Conservation (phyloP, 345 rosid genomes). For the Salix purpurea region DNA sequence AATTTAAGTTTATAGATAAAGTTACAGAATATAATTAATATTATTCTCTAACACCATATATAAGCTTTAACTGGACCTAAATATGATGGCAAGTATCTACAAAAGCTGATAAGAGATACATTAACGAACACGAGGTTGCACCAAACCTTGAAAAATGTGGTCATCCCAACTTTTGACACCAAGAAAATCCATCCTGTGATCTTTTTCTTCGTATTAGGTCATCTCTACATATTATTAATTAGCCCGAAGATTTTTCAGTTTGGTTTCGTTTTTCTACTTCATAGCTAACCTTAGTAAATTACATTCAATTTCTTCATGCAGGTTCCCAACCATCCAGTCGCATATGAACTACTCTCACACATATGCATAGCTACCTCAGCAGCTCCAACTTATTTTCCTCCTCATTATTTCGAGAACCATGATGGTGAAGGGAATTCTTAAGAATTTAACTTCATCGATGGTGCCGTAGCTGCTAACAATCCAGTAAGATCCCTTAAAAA, state of each 20-base stretch:
- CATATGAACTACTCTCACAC: conserved; percentile 57
- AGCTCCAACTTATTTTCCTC: conserved; percentile 68
- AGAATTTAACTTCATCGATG: conserved; percentile 71
- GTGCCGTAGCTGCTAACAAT: conserved; percentile 61
- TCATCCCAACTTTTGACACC: conserved; percentile 67
- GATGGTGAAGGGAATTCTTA: conserved; percentile 31
- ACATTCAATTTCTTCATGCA: conserved; percentile 5
- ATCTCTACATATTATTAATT: neutral
- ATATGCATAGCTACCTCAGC: conserved; percentile 67
- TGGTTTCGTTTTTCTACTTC: neutral
- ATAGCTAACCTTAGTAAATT: neutral
- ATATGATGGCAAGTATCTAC: conserved; percentile 58
- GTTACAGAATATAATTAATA: accelerated
- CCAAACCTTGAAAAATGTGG: conserved; percentile 57
- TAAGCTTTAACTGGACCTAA: conserved; percentile 34
- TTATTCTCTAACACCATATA: no score
- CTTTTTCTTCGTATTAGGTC: conserved; percentile 62
- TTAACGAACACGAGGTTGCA: conserved; percentile 44
- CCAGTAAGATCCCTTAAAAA: conserved; percentile 38
- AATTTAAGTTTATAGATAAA: no score
- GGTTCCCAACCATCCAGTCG: conserved; percentile 25
- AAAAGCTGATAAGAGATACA: conserved; percentile 20
- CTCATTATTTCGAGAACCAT: conserved; percentile 47
- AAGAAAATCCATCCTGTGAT: conserved; percentile 60
- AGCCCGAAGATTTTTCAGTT: neutral